Evolutionary conservation across 1,284 basidiomycete genomes (phyloP), one percentile per base, ranked within the genome.

Genomic region (Malassezia dermatis): DNA sequence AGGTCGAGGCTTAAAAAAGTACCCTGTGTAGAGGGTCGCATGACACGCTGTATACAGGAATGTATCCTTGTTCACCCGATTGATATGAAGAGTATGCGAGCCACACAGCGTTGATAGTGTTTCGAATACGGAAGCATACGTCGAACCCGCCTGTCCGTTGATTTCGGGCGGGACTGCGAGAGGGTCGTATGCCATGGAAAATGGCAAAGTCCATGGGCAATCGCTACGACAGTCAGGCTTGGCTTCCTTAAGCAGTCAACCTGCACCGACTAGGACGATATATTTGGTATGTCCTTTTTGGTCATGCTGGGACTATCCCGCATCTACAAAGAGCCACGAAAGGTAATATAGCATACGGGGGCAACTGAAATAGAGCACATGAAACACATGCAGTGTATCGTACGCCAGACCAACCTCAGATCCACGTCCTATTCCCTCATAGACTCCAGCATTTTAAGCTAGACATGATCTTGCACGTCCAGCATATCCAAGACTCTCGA

Each of bases 1-100:
- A 76, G 75, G 75, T 51, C 80, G 67, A 69, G 85, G 81, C 67
- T 83, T 83, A 37, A 87, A 58, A 59, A 59, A 46, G 37, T 30
- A 40, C 48, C 44, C 50, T 46, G 42, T 50, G 40, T 56, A 58
- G 48, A 54, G 31, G 48, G 41, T 54, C 48, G 39, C 28, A 47
- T 49, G 51, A 42, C 45, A 49, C 47, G 43, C 47, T 58, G 47
- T 53, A 54, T 58, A 56, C 51, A 53, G 53, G 56, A 53, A 53
- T 58, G 51, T 54, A 58, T 50, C 56, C 26, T 50, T 56, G 53
- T 35, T 56, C 41, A 56, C 31, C 24, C 27, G 28, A 52, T 30
- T 34, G 41, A 43, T 43, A 27, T 27, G 41, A 27, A 19, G 19
- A 41, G 19, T 51, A 10, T 44, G 19, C 24, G 47, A 30, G 45